Percentiles rank a stretch among this genome's conserved stretches.
These are phyloP conservation scores for Aspergillus novofumigatus DNA, from an alignment of 2,329 filamentous ascomycete species.

Conservation along the genomic window DNA sequence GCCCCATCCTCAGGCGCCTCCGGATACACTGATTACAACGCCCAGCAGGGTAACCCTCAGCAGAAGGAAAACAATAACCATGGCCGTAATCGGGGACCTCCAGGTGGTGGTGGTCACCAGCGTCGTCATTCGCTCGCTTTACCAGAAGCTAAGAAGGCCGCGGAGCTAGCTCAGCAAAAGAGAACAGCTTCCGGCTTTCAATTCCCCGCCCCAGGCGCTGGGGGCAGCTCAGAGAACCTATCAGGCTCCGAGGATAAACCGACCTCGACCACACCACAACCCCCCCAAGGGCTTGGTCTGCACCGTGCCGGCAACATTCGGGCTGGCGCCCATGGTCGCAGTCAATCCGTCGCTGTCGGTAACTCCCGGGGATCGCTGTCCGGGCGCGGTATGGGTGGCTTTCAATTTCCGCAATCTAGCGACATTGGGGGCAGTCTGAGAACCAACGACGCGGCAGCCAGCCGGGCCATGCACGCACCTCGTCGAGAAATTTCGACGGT, in stretches of 20 bases:
- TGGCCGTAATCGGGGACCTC: conserved; percentile 68
- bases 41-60: conserved; percentile 58
- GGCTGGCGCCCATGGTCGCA: conserved; percentile 60
- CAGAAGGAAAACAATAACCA: conserved; percentile 66
- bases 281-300: conserved; percentile 59
- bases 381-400: conserved; percentile 64
- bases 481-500: conserved; percentile 91
- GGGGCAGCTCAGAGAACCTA: conserved; percentile 51
- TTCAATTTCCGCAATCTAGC: conserved; percentile 61
- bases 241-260: conserved; percentile 51
- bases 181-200: conserved; percentile 90
- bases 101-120: conserved; percentile 75
- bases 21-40: conserved; percentile 78
- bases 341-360: conserved; percentile 50
- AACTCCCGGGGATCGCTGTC: conserved; percentile 62
- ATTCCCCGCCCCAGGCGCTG: conserved; percentile 74
- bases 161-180: conserved; percentile 94
- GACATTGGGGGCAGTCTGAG: conserved; percentile 54
- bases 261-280: conserved; percentile 43
- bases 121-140: conserved; percentile 91
- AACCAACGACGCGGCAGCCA: conserved; percentile 72
- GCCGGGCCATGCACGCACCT: conserved; percentile 70
- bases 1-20: conserved; percentile 86
- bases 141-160: conserved; percentile 95
- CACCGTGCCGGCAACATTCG: conserved; percentile 80